Conservation (phyloP, 371 early-diverging fungal species). For the Circinella umbellata region DNA sequence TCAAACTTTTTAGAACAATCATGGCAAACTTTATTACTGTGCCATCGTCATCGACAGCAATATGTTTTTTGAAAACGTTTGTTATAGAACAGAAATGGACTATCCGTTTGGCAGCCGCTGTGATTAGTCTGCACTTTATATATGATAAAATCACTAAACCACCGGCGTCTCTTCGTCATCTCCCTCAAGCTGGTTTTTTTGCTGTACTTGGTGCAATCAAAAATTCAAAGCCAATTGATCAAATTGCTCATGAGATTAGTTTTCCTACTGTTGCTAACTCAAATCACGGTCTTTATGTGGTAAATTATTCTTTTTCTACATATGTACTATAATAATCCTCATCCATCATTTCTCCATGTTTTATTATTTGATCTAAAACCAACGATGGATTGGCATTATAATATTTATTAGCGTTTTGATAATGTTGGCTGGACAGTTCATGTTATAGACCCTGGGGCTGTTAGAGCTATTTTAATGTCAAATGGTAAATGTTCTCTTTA, state of each 20-base stretch:
- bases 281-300: conserved; percentile 13
- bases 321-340: too few relatives aligned
- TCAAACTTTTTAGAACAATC: too few relatives aligned
- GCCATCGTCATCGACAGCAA: not conserved
- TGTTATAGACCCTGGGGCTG: conserved; percentile 25
- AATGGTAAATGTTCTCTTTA: conserved; percentile 13
- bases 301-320: not conserved
- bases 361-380: too few relatives aligned
- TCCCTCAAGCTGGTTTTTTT: conserved; percentile 17
- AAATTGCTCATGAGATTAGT: conserved; percentile 8
- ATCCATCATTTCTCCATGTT: not conserved
- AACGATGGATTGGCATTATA: not conserved
- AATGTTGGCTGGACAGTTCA: conserved; percentile 27
- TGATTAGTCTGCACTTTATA: not conserved
- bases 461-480: conserved; percentile 22
- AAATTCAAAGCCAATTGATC: conserved; percentile 3
- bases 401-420: conserved; percentile 6
- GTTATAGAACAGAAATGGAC: not conserved
- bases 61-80: not conserved
- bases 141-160: conserved; percentile 5
- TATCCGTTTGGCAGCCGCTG: not conserved
- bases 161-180: conserved; percentile 15
- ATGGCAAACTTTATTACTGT: too few relatives aligned
- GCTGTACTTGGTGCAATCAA: not conserved
- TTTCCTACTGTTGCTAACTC: conserved; percentile 13